Conservation (phyloP, 73 alveolate species). For the Paramecium primaurelia region DNA sequence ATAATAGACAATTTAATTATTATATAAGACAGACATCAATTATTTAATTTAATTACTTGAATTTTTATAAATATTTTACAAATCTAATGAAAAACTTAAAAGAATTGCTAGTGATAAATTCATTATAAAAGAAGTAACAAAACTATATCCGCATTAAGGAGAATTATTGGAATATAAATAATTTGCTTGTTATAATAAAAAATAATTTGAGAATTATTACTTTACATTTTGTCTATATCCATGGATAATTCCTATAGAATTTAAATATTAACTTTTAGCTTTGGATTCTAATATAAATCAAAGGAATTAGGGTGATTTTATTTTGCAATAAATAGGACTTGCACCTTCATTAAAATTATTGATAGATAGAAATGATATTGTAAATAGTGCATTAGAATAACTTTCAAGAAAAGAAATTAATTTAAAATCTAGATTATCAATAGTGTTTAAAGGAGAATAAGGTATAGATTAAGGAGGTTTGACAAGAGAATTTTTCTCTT, state of each 20-base stretch:
- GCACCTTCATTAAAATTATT: background rate
- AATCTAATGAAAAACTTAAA: background rate
- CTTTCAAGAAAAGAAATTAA: background rate
- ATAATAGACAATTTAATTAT: background rate
- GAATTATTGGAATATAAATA: background rate
- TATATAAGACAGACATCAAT: background rate
- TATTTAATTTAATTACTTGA: background rate
- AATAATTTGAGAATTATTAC: background rate
- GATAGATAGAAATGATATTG: conserved; percentile 10
- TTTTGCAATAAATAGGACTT: background rate
- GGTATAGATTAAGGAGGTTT: conserved; percentile 99
- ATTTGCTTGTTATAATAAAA: background rate
- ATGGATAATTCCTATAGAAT: background rate
- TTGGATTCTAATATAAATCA: background rate
- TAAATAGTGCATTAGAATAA: background rate
- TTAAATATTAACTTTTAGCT: background rate
- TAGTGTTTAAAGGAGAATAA: conserved; percentile 89
- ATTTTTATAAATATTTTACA: background rate
- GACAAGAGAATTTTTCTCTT: conserved; percentile 93
- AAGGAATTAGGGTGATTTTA: background rate
- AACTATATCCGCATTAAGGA: background rate
- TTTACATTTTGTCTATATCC: conserved; percentile 35
- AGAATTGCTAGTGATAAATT: background rate
- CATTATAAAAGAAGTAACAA: background rate
- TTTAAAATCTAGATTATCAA: conserved; percentile 85